phyloP scores from a whole-genome alignment of 805 yeast genomes.

The Pichia occidentalis region DNA sequence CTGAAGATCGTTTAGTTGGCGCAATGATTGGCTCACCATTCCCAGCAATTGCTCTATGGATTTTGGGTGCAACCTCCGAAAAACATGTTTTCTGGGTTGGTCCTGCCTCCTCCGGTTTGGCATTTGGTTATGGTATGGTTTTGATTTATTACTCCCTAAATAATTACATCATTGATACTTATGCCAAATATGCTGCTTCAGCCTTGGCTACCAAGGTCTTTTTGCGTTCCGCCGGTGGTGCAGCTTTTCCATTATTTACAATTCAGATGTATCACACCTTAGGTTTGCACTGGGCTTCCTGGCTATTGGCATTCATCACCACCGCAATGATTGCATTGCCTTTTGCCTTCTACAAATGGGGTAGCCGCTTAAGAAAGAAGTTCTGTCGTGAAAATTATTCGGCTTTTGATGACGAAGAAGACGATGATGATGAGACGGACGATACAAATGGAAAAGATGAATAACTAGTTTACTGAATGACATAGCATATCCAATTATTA shows the following conservation, averaged over 20 bases:
- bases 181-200: constrained; percentile 72
- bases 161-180: constrained; percentile 86
- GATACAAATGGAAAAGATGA: neutral
- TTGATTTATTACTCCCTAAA: constrained; percentile 52
- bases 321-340: constrained; percentile 73
- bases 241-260: constrained; percentile 78
- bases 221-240: constrained; percentile 78
- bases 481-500: too few relatives aligned
- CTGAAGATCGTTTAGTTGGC: constrained; percentile 75
- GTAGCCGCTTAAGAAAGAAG: constrained; percentile 54
- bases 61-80: constrained; percentile 72
- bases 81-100: constrained; percentile 63
- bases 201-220: constrained; percentile 81
- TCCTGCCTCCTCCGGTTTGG: constrained; percentile 53
- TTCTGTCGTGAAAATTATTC: constrained; percentile 62
- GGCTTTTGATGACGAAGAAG: constrained; percentile 22
- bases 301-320: constrained; percentile 70
- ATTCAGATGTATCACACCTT: constrained; percentile 70
- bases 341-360: constrained; percentile 62
- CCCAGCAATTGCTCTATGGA: constrained; percentile 74
- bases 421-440: constrained; percentile 1
- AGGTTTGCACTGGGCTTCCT: constrained; percentile 77
- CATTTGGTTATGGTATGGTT: constrained; percentile 58
- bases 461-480: neutral
- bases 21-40: constrained; percentile 80